Base-by-base conservation (phyloP, 768 basidiomycete genomes). In the Collybia mongolica region DNA sequence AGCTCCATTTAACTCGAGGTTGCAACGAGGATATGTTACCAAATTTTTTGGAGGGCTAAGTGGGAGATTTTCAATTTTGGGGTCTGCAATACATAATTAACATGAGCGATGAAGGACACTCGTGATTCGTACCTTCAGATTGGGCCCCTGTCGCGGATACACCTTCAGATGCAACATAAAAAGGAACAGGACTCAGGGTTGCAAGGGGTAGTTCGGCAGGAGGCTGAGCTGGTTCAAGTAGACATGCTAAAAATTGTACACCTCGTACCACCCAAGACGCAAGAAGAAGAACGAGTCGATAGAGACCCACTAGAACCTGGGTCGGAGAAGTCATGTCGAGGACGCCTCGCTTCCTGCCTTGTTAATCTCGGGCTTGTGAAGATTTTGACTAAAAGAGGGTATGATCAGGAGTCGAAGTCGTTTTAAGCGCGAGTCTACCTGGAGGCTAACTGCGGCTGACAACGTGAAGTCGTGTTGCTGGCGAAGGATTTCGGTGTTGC, bases 221-320 rank as follows among this genome's bases (percentile, higher is more conserved):
- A 14, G 29, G 38, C 12, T 32, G 29, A 46, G 24, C 11, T 20
- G 39, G 22, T 14, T 38, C 40, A 12, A 39, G 46, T 19, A 47
- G 26, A 18, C 18, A 12, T 28, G 17, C 23, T 7, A 48, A 23
- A 23, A 24, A 43, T 18, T 15, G 26, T 18, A 48, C 18, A n/a
- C 39, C 39, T 26, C 42, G 51, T 29, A 24, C 44, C 26, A 53
- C 19, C 39, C 41, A 53, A 32, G 46, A 41, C 19, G 24, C 24
- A 17, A 47, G 17, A 6, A 36, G 37, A 23, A 17, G 43, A 18
- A 53, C n/a, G 2, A 42, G 6, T 28, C 47, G 46, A 44, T 23
- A 48, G 11, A 48, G n/a, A 6, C 39, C 23, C 18, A n/a, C 36
- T 32, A 48, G 45, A 37, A 48, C 8, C 32, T 32, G 32, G 4